Conservation (phyloP, 1,284 basidiomycete genomes). For the Cystobasidium sp. region DNA sequence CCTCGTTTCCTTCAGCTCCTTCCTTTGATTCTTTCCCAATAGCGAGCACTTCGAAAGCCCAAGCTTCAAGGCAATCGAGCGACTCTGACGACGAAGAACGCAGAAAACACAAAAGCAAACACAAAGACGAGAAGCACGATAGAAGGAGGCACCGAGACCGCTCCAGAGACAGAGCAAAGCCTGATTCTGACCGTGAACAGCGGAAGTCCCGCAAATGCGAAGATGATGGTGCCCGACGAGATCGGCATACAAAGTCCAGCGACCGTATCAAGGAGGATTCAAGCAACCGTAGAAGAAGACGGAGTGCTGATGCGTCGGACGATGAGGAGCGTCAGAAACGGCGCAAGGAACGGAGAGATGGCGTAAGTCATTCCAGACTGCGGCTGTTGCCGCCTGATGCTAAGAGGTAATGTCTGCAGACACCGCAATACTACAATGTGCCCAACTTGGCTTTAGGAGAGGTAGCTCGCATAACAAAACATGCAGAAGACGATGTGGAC, state of each 20-base stretch:
- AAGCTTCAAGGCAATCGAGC: background rate
- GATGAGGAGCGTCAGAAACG: background rate
- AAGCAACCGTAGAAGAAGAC: slow-evolving; percentile 2
- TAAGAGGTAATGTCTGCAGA: background rate
- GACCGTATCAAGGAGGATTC: background rate
- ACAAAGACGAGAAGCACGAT: slow-evolving; percentile 2
- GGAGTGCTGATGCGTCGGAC: background rate
- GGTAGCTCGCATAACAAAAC: slow-evolving; percentile 11
- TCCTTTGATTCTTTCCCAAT: slow-evolving; percentile 39
- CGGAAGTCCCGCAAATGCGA: slow-evolving; percentile 1
- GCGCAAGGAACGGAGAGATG: background rate
- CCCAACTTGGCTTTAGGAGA: slow-evolving; percentile 32
- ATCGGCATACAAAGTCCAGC: slow-evolving; percentile 10
- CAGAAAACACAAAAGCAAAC: too few species aligned
- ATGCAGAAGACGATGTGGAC: slow-evolving; percentile 2
- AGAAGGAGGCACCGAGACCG: background rate
- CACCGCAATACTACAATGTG: slow-evolving; percentile 34
- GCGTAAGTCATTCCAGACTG: background rate
- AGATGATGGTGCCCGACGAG: background rate
- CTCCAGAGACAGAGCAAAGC: background rate
- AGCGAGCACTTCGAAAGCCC: slow-evolving; percentile 29
- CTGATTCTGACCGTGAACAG: slow-evolving; percentile 6
- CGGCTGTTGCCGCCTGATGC: background rate
- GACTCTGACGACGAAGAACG: slow-evolving; percentile 1
- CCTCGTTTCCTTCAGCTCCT: slow-evolving; percentile 35